phyloP scores from a whole-genome alignment of 768 basidiomycete genomes.

The Termitomyces heimii region DNA sequence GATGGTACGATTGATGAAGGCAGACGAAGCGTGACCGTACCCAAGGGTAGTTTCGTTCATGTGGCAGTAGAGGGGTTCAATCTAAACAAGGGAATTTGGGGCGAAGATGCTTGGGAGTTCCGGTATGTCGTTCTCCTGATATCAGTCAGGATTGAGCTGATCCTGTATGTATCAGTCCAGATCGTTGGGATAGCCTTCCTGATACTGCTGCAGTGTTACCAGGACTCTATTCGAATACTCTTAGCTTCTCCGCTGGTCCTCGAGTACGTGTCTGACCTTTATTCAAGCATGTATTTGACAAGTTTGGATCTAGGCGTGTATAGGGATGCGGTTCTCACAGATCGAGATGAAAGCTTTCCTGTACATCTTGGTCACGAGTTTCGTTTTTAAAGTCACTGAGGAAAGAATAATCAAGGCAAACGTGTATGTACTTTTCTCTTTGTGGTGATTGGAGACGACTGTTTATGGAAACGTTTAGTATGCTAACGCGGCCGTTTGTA shows the following conservation, averaged over 20 bases:
- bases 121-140: constrained; percentile 38
- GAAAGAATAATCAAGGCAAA: constrained; percentile 52
- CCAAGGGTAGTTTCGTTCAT: constrained; percentile 71
- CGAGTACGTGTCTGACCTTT: constrained; percentile 46
- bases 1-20: constrained; percentile 40
- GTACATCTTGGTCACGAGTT: constrained; percentile 63
- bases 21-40: constrained; percentile 40
- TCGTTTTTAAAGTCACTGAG: constrained; percentile 50
- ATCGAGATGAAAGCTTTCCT: constrained; percentile 80
- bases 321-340: constrained; percentile 76
- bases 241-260: constrained; percentile 82
- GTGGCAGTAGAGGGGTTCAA: constrained; percentile 79
- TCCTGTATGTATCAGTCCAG: constrained; percentile 40
- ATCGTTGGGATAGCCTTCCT: constrained; percentile 75
- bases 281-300: background rate
- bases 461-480: constrained; percentile 27
- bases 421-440: constrained; percentile 37
- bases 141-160: background rate
- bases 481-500: constrained; percentile 64
- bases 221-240: constrained; percentile 63
- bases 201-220: constrained; percentile 55
- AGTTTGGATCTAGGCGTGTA: constrained; percentile 54
- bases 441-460: background rate
- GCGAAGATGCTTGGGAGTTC: constrained; percentile 76
- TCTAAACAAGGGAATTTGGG: constrained; percentile 77